A percentile compares a stretch with the other conserved stretches of the same genome.
These are phyloP conservation scores for Alisma plantagoaquatica DNA, from an alignment of 106 monocot species.

Conservation along the genomic window DNA sequence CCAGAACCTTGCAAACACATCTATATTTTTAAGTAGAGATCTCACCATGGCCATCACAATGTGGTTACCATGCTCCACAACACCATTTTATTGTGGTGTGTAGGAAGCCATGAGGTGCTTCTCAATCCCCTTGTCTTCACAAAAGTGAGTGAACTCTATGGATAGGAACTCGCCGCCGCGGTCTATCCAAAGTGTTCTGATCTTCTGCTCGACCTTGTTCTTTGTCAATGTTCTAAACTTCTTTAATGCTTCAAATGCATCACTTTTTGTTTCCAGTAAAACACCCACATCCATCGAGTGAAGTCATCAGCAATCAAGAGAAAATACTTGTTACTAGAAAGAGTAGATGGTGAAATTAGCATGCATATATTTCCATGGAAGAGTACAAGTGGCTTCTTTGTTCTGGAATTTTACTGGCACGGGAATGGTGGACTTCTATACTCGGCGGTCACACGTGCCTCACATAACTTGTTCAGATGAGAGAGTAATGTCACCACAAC, in stretches of 20 bases:
- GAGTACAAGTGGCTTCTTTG: constrained; percentile 3
- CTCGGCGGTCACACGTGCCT: constrained; percentile 5
- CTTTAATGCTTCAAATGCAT: constrained; percentile 12
- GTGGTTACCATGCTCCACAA: constrained; percentile 12
- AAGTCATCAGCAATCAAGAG: constrained; percentile 20
- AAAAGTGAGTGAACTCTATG: constrained; percentile 4
- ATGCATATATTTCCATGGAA: constrained; percentile 22
- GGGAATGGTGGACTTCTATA: constrained; percentile 2
- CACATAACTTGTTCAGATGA: background rate
- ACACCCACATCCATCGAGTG: constrained; percentile 18
- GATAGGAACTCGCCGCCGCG: constrained; percentile 18
- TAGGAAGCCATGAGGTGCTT: constrained; percentile 11
- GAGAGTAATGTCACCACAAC: background rate
- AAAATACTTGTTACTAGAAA: background rate
- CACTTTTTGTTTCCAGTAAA: constrained; percentile 6
- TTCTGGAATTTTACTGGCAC: background rate
- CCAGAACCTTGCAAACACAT: constrained; percentile 11
- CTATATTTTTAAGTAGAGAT: background rate
- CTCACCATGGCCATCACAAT: constrained; percentile 13
- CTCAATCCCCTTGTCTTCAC: constrained; percentile 4
- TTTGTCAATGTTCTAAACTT: constrained; percentile 14
- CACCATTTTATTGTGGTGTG: constrained; percentile 23
- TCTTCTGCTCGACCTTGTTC: background rate
- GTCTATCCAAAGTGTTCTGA: constrained; percentile 6
- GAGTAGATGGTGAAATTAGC: constrained; percentile 13